These are phyloP conservation scores for Francoa sonchifolia DNA, from an alignment of 441 rosid species.

Conservation along the genomic window DNA sequence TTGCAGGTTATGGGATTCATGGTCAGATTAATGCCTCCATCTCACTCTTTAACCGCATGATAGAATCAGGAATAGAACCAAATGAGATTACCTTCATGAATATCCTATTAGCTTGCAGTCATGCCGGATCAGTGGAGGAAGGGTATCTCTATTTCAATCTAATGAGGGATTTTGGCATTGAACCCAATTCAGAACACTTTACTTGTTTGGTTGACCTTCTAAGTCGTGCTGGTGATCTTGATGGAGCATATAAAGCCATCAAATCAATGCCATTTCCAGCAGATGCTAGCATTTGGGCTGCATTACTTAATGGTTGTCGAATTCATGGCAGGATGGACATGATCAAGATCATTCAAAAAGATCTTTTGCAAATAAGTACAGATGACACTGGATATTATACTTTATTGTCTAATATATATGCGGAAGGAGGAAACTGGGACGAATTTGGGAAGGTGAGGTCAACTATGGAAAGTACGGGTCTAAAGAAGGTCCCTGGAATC, in stretches of 20 bases:
- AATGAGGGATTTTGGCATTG: slow-evolving; percentile 38
- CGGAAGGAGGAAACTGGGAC: slow-evolving; percentile 55
- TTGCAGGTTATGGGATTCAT: slow-evolving; percentile 66
- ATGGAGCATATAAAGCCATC: slow-evolving; percentile 46
- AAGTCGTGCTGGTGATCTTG: slow-evolving; percentile 47
- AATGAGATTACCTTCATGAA: slow-evolving; percentile 65
- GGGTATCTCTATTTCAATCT: slow-evolving; percentile 47
- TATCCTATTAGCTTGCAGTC: slow-evolving; percentile 52
- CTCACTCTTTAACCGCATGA: slow-evolving; percentile 44
- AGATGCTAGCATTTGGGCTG: slow-evolving; percentile 72
- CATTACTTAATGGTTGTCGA: slow-evolving; percentile 67
- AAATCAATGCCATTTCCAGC: slow-evolving; percentile 50
- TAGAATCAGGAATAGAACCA: slow-evolving; percentile 48
- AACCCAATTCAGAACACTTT: slow-evolving; percentile 54
- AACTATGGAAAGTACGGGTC: slow-evolving; percentile 54
- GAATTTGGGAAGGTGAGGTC: slow-evolving; percentile 48
- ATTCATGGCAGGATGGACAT: slow-evolving; percentile 43
- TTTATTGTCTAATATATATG: slow-evolving; percentile 64
- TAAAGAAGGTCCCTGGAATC: slow-evolving; percentile 46
- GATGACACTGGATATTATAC: slow-evolving; percentile 49
- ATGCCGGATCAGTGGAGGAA: slow-evolving; percentile 51
- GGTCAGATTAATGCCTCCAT: slow-evolving; percentile 44
- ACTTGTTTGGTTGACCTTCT: slow-evolving; percentile 74
- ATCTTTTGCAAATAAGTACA: slow-evolving; percentile 57
- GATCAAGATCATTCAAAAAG: slow-evolving; percentile 38